Conservation (phyloP, 352 stramenopile genomes). For the Phytophthora vignae region DNA sequence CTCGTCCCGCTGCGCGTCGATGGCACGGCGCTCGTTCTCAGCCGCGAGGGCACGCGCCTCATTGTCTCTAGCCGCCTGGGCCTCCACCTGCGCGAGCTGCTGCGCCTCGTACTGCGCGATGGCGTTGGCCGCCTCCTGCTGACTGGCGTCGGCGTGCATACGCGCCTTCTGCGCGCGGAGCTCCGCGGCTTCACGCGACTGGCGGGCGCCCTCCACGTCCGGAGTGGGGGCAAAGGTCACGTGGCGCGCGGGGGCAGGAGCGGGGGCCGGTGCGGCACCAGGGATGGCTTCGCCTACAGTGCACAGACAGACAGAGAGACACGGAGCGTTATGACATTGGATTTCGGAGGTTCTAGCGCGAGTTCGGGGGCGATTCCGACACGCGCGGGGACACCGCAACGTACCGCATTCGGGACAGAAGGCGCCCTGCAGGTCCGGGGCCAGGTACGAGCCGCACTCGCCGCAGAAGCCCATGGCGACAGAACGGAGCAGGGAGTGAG, state of each 20-base stretch:
- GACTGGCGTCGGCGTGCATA: constrained; percentile 46
- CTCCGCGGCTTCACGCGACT: constrained; percentile 62
- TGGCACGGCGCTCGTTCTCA: constrained; percentile 51
- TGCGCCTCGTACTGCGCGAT: constrained; percentile 60
- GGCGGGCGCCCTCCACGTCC: constrained; percentile 37
- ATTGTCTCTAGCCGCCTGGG: constrained; percentile 43
- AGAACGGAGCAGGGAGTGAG: background rate
- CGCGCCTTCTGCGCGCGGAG: constrained; percentile 49
- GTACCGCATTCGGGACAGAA: constrained; percentile 85
- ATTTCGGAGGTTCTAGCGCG: constrained; percentile 10
- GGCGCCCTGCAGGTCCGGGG: constrained; percentile 58
- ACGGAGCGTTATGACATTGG: constrained; percentile 8
- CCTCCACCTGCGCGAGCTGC: constrained; percentile 51
- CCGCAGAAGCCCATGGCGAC: constrained; percentile 82
- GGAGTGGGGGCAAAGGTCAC: constrained; percentile 28
- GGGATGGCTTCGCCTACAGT: constrained; percentile 34
- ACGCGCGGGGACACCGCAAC: constrained; percentile 22
- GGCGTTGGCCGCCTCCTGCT: constrained; percentile 53
- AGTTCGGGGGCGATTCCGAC: background rate
- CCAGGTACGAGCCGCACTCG: constrained; percentile 75
- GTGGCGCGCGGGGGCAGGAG: constrained; percentile 18
- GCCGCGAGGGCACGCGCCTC: constrained; percentile 32
- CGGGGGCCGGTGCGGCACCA: constrained; percentile 14
- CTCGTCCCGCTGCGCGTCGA: constrained; percentile 61
- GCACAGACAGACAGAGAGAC: background rate